Evolutionary conservation across 306 rosid genomes (phyloP).

Genomic region (Prunus campanulata): DNA sequence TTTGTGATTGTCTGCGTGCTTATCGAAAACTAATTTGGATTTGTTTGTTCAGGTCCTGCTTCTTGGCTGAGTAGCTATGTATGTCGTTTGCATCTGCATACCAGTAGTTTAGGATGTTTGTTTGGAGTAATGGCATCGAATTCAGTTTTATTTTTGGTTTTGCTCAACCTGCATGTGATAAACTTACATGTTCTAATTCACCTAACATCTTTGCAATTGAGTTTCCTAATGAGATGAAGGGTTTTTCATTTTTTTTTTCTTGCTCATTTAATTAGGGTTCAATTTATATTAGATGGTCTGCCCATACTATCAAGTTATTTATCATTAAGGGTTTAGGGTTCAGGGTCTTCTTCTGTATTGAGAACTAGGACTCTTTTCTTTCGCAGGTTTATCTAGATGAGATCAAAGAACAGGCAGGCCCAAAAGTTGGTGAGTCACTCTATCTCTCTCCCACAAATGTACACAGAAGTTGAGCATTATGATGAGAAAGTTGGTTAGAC

Average conservation of each 20-base stretch:
- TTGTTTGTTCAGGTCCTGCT: not conserved
- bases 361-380: not conserved
- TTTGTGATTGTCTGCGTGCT: not conserved
- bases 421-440: slow-evolving; percentile 50
- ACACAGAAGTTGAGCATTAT: not conserved
- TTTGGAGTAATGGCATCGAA: not conserved
- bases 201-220: not conserved
- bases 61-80: not conserved
- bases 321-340: not conserved
- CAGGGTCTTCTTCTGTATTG: not conserved
- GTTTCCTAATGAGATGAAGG: not conserved
- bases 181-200: not conserved
- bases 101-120: no score
- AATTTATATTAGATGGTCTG: not conserved
- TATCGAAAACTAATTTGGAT: not conserved
- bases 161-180: not conserved
- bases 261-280: not conserved
- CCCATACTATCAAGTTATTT: not conserved
- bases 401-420: slow-evolving; percentile 35
- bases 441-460: slow-evolving; percentile 1
- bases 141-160: not conserved
- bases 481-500: not conserved
- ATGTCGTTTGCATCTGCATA: not conserved
- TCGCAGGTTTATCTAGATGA: slow-evolving; percentile 53
- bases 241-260: not conserved